Evolutionary conservation across 495 filamentous ascomycete species (phyloP).

Genomic region (Friedmanniomyces endolithicus): DNA sequence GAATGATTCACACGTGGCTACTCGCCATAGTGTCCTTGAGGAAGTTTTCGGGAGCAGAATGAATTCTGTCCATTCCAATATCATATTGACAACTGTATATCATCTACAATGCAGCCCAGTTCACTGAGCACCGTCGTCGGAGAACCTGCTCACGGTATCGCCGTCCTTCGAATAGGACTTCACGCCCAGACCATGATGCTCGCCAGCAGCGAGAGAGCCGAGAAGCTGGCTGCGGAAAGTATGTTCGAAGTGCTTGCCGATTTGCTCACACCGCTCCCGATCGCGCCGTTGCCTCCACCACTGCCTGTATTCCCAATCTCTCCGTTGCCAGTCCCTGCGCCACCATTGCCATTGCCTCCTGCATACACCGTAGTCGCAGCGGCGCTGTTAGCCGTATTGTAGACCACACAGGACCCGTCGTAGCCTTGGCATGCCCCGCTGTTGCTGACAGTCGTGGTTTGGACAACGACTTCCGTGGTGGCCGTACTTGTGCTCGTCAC

Average conservation of each 20-base stretch:
- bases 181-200: background rate
- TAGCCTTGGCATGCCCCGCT: conserved; percentile 6
- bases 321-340: background rate
- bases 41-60: too few relatives aligned
- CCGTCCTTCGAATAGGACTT: background rate
- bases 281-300: background rate
- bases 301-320: conserved; percentile 3
- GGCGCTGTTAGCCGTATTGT: background rate
- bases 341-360: background rate
- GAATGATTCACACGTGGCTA: too few relatives aligned
- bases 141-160: background rate
- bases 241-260: background rate
- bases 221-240: background rate
- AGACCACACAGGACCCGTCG: conserved; percentile 10
- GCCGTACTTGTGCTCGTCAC: conserved; percentile 4
- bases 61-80: too few relatives aligned
- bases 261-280: background rate
- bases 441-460: conserved; percentile 8
- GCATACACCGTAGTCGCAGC: conserved; percentile 8
- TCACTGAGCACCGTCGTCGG: background rate
- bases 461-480: background rate
- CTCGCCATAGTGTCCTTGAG: too few relatives aligned
- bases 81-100: too few relatives aligned
- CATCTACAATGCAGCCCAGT: too few relatives aligned
- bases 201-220: background rate